Evolutionary conservation across 352 stramenopile species (phyloP).

Genomic region (Phytophthora rubi): DNA sequence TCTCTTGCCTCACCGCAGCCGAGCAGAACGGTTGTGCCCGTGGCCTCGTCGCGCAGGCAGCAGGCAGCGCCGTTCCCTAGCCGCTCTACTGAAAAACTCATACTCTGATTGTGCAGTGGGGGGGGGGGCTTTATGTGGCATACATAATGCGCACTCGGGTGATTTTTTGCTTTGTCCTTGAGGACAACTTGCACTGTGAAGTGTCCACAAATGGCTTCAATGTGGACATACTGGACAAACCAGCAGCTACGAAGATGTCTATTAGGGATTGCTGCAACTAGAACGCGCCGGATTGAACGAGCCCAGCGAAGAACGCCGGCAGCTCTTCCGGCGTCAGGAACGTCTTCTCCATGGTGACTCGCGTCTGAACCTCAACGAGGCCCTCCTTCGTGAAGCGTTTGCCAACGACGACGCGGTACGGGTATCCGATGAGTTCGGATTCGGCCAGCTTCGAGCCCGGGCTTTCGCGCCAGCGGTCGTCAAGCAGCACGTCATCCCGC

Average conservation of each 20-base stretch:
- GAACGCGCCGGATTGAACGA: constrained; percentile 27
- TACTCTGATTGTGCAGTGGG: constrained; percentile 9
- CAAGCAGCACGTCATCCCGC: constrained; percentile 75
- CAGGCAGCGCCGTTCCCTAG: constrained; percentile 74
- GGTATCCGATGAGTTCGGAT: constrained; percentile 87
- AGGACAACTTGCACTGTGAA: background rate
- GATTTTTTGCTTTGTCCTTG: background rate
- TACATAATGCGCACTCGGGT: background rate
- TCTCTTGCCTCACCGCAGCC: constrained; percentile 61
- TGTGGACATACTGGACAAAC: background rate
- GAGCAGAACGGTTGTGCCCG: constrained; percentile 56
- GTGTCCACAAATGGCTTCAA: background rate
- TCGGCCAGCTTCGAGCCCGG: constrained; percentile 84
- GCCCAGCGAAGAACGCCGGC: constrained; percentile 41
- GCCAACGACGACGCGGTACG: constrained; percentile 86
- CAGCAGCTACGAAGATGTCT: background rate
- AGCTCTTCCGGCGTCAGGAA: constrained; percentile 61
- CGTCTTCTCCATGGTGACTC: constrained; percentile 67
- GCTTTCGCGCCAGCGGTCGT: constrained; percentile 86
- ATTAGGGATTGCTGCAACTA: constrained; percentile 6
- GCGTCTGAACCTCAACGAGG: constrained; percentile 77
- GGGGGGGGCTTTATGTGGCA: background rate
- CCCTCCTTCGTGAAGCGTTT: constrained; percentile 80
- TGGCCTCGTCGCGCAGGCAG: constrained; percentile 67
- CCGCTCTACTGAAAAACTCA: constrained; percentile 72